phyloP scores from a whole-genome alignment of 2,329 filamentous ascomycete species.

The Catunica adiposa region DNA sequence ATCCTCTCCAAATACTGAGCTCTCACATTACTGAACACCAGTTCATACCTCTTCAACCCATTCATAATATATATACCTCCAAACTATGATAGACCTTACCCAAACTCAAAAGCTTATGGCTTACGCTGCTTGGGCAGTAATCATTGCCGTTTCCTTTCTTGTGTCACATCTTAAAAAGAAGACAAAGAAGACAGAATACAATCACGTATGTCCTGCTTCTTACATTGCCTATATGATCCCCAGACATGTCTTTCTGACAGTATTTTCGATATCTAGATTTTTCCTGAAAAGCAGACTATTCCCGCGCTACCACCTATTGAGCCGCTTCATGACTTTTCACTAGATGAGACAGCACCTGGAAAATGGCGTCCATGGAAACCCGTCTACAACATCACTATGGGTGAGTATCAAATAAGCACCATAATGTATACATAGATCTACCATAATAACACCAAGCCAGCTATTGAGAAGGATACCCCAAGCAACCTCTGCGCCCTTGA shows the following conservation, averaged over 20 bases:
- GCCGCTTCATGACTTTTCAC: conserved; percentile 24
- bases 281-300: conserved; percentile 6
- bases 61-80: too few relatives aligned
- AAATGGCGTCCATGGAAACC: conserved; percentile 34
- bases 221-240: not conserved
- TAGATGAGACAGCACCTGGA: conserved; percentile 23
- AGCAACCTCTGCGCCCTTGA: conserved; percentile 39
- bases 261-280: not conserved
- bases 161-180: conserved; percentile 4
- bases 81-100: not conserved
- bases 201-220: not conserved
- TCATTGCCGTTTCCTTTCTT: not conserved
- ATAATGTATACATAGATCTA: not conserved
- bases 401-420: conserved; percentile 18
- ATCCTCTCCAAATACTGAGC: too few relatives aligned
- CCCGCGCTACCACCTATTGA: conserved; percentile 11
- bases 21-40: too few relatives aligned
- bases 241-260: not conserved
- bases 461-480: conserved; percentile 26
- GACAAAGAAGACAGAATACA: not conserved
- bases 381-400: conserved; percentile 39
- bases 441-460: conserved; percentile 19
- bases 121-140: not conserved
- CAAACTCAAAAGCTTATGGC: conserved; percentile 1
- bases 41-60: too few relatives aligned